Conservation (phyloP, 2,329 filamentous ascomycete species). For the Hirsutella thompsonii region DNA sequence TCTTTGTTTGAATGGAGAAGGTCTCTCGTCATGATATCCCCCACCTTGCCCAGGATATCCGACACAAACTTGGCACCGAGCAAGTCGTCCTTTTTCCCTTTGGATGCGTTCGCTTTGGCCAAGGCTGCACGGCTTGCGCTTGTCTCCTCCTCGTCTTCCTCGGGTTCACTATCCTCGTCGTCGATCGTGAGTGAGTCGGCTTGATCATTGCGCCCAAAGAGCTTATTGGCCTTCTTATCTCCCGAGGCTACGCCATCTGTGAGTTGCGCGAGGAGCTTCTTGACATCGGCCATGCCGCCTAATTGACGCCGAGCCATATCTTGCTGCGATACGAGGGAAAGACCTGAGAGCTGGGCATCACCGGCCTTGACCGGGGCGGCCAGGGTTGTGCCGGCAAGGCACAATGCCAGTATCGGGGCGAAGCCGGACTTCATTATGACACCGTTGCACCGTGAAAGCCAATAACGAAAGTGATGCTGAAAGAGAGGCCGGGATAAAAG, state of each 20-base stretch:
- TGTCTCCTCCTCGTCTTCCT: no score
- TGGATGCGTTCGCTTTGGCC: no score
- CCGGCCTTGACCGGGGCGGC: constrained; percentile 1
- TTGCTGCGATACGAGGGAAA: not conserved
- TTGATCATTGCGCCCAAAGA: no score
- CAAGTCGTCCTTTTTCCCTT: no score
- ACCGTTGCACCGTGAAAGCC: not conserved
- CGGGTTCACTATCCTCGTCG: no score
- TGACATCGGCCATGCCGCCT: not conserved
- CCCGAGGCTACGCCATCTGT: not conserved
- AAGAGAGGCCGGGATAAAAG: not conserved
- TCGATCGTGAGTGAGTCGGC: no score
- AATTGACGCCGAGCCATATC: not conserved
- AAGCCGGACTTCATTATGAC: constrained; percentile 3
- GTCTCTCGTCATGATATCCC: no score
- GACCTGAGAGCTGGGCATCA: not conserved
- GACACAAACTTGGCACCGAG: no score
- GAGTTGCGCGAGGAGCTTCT: not conserved
- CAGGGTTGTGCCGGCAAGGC: constrained; percentile 2
- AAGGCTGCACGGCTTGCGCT: no score
- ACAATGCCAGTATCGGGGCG: constrained; percentile 1
- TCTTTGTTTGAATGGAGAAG: no score
- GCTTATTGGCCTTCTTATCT: not conserved
- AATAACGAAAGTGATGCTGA: not conserved
- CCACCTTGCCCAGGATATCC: no score